Evolutionary conservation across 176 grass and related monocot species (phyloP), one percentile per base, ranked within the genome.

Genomic region (Thinopyrum elongatum): DNA sequence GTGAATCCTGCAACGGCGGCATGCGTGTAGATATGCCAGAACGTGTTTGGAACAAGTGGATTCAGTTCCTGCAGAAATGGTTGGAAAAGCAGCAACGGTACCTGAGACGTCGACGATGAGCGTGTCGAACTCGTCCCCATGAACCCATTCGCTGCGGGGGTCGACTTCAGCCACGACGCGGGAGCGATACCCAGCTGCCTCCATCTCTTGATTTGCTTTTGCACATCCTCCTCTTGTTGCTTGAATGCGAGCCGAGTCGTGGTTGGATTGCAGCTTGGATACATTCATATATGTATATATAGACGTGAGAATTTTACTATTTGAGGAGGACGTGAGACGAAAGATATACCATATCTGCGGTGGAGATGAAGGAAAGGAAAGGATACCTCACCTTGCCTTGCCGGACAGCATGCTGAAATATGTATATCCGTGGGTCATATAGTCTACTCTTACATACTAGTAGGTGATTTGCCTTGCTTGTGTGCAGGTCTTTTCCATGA

Each of bases 111-210:
- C 62, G 35, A 94, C 34, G 4, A 93, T 6, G 41, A 97, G 84
- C 10, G 82, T 88, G 80, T 93, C 84, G 29, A 93, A 91, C 22
- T 84, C 87, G 4, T 77, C 29, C 4, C 78, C 84, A n/a, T 2
- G 82, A 13, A 90, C 11, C 95, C 90, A 94, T n/a, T 93, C 87
- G 57, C 57, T 90, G 58, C 51, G 82, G 14, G 92, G 92, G 38
- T 94, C 65, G 67, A 91, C 70, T 79, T 93, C 92, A 0, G 75
- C 12, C 34, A 84, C 85, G 64, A 74, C 74, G 31, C 73, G 75
- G 83, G 77, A 80, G 19, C 47, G 71, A 1, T 71, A 74, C 27
- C 28, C 44, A 27, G 73, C 60, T 2, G 75, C 38, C 33, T 83
- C 83, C 94, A 97, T 94, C 66, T 57, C 28, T 55, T 39, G 39